These are phyloP conservation scores for Suillus brevipes DNA, from an alignment of 768 basidiomycete genomes.

Conservation along the genomic window DNA sequence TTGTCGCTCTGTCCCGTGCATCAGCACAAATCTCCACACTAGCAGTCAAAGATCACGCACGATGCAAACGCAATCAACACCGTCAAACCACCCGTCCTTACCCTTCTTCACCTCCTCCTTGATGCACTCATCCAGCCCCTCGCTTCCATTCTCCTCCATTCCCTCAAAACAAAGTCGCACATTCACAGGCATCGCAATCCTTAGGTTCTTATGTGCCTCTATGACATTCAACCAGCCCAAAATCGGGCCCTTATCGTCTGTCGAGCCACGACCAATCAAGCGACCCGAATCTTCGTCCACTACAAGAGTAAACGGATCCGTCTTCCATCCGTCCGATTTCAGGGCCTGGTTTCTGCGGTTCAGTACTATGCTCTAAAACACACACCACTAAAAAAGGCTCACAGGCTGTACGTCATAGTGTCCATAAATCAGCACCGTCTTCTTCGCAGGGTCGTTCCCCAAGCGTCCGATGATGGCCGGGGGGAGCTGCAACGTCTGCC, in stretches of 20 bases:
- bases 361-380: not conserved
- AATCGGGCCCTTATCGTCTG: conserved; percentile 90
- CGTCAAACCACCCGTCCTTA: conserved; percentile 73
- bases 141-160: conserved; percentile 95
- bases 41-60: conserved; percentile 40
- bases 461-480: conserved; percentile 81
- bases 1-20: conserved; percentile 68
- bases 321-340: conserved; percentile 80
- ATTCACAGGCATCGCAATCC: conserved; percentile 81
- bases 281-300: conserved; percentile 48
- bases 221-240: conserved; percentile 88
- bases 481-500: conserved; percentile 71
- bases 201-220: conserved; percentile 72
- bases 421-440: conserved; percentile 90
- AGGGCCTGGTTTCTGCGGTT: conserved; percentile 32
- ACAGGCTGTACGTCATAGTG: conserved; percentile 97
- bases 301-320: conserved; percentile 79
- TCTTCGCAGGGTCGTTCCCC: conserved; percentile 86
- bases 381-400: conserved; percentile 20
- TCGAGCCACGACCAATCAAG: conserved; percentile 83
- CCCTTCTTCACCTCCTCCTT: conserved; percentile 67
- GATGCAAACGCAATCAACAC: conserved; percentile 92
- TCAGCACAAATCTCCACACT: not conserved
- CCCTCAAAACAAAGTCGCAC: conserved; percentile 92
- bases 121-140: conserved; percentile 88